Percentiles rank a stretch among this genome's conserved stretches.
These are phyloP conservation scores for Teunomyces pallodes DNA, from an alignment of 805 yeast species.

Conservation along the genomic window DNA sequence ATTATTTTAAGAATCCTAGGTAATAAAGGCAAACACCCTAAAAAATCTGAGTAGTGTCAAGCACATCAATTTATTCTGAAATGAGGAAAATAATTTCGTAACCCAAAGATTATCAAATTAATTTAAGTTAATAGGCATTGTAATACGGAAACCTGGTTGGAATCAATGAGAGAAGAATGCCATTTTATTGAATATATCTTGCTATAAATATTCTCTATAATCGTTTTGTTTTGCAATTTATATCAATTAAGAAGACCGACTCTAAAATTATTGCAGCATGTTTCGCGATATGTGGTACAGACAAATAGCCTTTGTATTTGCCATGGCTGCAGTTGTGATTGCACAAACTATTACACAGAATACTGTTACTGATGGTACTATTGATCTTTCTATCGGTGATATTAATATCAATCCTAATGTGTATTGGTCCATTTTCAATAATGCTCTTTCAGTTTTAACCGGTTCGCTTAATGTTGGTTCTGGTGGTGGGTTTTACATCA, in stretches of 20 bases:
- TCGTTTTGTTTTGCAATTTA: not conserved
- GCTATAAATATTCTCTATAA: not conserved
- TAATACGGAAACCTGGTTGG: not conserved
- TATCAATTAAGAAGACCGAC: not conserved
- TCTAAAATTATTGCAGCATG: not conserved
- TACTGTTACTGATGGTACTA: constrained; percentile 16
- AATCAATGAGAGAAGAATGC: not conserved
- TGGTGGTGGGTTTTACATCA: constrained; percentile 15
- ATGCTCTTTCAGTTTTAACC: constrained; percentile 10
- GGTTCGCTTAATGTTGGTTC: constrained; percentile 13
- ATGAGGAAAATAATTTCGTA: not conserved
- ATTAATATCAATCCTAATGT: constrained; percentile 15
- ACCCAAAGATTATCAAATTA: not conserved
- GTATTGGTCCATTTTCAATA: constrained; percentile 16
- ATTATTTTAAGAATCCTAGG: no score
- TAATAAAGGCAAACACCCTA: no score
- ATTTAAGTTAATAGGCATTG: not conserved
- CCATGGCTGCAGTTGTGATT: constrained; percentile 2
- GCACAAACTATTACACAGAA: constrained; percentile 9
- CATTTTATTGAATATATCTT: not conserved
- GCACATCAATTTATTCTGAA: no score
- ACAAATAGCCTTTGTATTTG: not conserved
- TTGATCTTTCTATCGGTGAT: constrained; percentile 17
- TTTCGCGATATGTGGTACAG: constrained; percentile 1
- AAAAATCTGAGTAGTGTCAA: no score